These are phyloP conservation scores for Insectozyma bohioensis DNA, from an alignment of 1,139 yeast species.

Conservation along the genomic window DNA sequence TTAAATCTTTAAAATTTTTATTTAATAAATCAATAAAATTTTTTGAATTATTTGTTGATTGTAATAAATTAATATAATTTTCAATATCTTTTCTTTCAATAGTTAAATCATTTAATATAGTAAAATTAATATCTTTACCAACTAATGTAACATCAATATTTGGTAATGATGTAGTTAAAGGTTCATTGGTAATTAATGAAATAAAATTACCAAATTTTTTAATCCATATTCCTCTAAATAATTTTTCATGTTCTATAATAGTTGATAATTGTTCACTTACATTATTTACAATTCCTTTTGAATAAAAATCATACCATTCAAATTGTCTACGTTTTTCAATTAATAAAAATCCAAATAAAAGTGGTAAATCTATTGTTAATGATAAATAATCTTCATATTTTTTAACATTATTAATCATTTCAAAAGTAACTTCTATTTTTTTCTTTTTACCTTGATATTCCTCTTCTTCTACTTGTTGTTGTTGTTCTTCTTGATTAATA, in stretches of 20 bases:
- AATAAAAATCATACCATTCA: constrained; percentile 61
- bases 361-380: constrained; percentile 70
- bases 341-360: constrained; percentile 73
- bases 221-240: constrained; percentile 62
- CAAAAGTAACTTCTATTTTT: too few relatives aligned
- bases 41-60: constrained; percentile 20
- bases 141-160: constrained; percentile 43
- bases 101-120: constrained; percentile 22
- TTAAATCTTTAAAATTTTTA: constrained; percentile 47
- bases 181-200: constrained; percentile 22
- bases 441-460: too few relatives aligned
- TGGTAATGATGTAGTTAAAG: constrained; percentile 27
- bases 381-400: constrained; percentile 47
- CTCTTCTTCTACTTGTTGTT: constrained; percentile 3
- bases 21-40: constrained; percentile 42
- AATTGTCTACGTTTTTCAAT: constrained; percentile 69
- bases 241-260: constrained; percentile 57
- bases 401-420: constrained; percentile 32
- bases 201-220: constrained; percentile 55
- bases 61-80: constrained; percentile 32
- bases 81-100: constrained; percentile 44
- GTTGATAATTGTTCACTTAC: constrained; percentile 61
- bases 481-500: constrained; percentile 1
- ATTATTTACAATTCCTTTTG: constrained; percentile 49
- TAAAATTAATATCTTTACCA: constrained; percentile 21